Base-by-base conservation (phyloP, 305 asterid genomes). In the Rubia peregrina region DNA sequence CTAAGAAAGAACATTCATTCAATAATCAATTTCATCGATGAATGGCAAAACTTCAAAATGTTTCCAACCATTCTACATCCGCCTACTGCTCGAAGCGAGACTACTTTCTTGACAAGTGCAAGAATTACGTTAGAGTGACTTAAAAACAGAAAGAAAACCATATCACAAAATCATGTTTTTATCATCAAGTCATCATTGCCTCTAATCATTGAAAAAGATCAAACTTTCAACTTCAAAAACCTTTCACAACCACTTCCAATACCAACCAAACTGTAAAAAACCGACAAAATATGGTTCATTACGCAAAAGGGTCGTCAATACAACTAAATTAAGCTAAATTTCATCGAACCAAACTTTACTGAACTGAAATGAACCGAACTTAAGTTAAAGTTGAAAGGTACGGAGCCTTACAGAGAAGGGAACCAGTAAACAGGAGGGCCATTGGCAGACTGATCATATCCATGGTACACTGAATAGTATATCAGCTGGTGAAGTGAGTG, bases 351-450 rank as follows among this genome's bases (percentile, higher is more conserved):
- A 33, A 33, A 33, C 38, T 3, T 33, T 33, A 33, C 38, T 33
- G 5, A 33, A 33, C 38, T 4, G 38, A 33, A 33, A 2, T 33
- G 38, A 33, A 33, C 38, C 3, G 38, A 33, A 33, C 0, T 33
- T 2, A 2, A 3, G 38, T 33, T 33, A 33, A 33, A 4, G 1
- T 33, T 2, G 3, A 33, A 33, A 33, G 38, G 38, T 1, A 33
- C 38, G 38, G 38, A 2, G 38, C 5, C 77, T 81, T 81, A 92
- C 98, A 77, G 83, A 0, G 97, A 88, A 78, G 98, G 98, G 80
- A 88, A 90, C 90, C 98, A 92, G 22, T 85, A 92, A 80, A 78
- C 80, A 72, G 98, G 96, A 70, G 88, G 95, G 22, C 93, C 97
- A 76, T 78, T 61, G 75, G 75, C 19, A 79, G 92, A 80, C 41